Base-by-base conservation (phyloP, 139 green algal species). In the Dunaliella primolecta region DNA sequence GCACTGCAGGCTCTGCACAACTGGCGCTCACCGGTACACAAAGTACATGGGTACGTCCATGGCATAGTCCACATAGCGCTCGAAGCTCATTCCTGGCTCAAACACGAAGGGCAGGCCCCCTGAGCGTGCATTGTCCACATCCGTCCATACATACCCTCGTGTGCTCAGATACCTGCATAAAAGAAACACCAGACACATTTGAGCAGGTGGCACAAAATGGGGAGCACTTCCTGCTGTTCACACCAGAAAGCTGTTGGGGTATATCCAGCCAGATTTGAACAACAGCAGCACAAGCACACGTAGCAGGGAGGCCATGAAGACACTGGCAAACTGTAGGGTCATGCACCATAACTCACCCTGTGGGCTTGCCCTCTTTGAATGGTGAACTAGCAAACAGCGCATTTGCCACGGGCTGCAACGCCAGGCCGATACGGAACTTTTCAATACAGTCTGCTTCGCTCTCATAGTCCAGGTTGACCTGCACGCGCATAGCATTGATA, bases 11-110 rank as follows among this genome's bases (percentile, higher is more conserved):
- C n/a, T n/a, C n/a, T n/a, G n/a, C n/a, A n/a, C n/a, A n/a, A n/a
- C n/a, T n/a, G n/a, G n/a, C 71, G 2, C 78, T 74, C 30, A 84
- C 80, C 80, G 75, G 91, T 99, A 99, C 80, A 98, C 92, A 88
- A 99, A 99, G 93, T 99, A 99, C 97, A 99, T 99, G 35, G 97
- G 97, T 35, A 99, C 97, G 80, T 97, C 91, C 89, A 99, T 92
- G 25, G 93, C 94, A 84, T 98, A 99, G 3, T 99, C 97, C 31
- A 96, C 94, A 81, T 99, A 99, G 82, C 81, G 87, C 86, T 96
- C 95, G 89, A 99, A 99, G 15, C 92, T 91, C 85, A 99, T 98
- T 78, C 90, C 92, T 2, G 93, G 70, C 27, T 98, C 93, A 88
- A 98, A 99, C 37, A 99, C 96, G 87, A 98, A 99, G 0, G 97